Evolutionary conservation across 2,329 filamentous ascomycete genomes (phyloP), one percentile per base, ranked within the genome.

Genomic region (Bisporella sp.): DNA sequence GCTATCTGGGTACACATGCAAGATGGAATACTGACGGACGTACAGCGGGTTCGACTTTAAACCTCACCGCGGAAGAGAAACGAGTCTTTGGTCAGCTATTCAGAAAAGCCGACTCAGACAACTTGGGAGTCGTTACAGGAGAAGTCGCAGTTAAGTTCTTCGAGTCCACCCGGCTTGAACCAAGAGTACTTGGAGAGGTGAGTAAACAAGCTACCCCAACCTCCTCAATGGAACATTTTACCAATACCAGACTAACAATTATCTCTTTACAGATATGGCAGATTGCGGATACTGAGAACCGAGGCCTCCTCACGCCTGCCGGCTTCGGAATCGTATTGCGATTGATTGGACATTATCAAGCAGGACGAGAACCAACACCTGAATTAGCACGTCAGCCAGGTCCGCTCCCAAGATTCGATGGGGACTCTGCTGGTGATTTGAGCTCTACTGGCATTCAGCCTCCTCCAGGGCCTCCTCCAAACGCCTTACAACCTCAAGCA

Each of bases 101-200:
- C 72, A 84, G 87, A 68, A 85, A 90, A 63, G 93, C 93, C 59
- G 93, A 99, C 70, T 87, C 85, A 53, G 93, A 96, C 62, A 87
- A 82, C 66, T 85, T 96, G 51, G 90, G 91, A 50, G 90, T 97
- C 57, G 89, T 99, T 33, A 96, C 93, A 13, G 93, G 93, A 69
- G 93, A 99, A 70, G 80, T 95, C 54, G 93, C 93, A 52, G 91
- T 99, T 68, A 89, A 90, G 68, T 97, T 99, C 75, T 99, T 99
- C 66, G 91, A 97, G 71, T 93, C 93, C 76, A 97, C 93, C 43
- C 85, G 87, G 60, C 77, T 99, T 45, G 83, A 92, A 54, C 89
- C 91, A 48, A 83, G 88, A 55, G 78, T 93, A 45, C 77, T 99
- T 53, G 93, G 92, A 69, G 85, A 95, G 81, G 88, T 92, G 47